Evolutionary conservation across 2,329 filamentous ascomycete species (phyloP), one percentile per base, ranked within the genome.

Genomic region (Monilinia fructigena): DNA sequence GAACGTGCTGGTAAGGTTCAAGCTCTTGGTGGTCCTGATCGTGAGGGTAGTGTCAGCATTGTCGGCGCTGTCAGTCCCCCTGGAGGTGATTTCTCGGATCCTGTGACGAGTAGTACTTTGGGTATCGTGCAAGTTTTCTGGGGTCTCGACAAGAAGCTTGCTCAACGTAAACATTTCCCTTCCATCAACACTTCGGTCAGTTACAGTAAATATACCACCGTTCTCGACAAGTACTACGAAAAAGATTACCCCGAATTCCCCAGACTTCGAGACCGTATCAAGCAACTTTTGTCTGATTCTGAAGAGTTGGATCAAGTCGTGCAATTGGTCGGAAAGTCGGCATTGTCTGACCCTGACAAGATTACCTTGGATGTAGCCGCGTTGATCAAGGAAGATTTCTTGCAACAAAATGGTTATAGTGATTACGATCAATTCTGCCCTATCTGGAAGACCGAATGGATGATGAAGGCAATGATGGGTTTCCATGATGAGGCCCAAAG

Each of bases 381-480:
- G 23, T 82, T 99, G 73, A 82, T 99, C 80, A 99, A 99, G 86
- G 95, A 99, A 77, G 95, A 99, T 78, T 99, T 99, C 82, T 79
- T 99, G 77, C 95, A 99, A 81, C 95, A 99, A 80, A 99, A 99
- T 82, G 95, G 95, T 70, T 99, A 99, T 86, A 95, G 91, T 72
- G 92, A 98, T 80, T 98, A 99, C 78, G 95, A 99, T 77, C 93
- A 98, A 82, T 99, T 96, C 87, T 99, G 95, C 77, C 95, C 95
- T 60, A 86, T 99, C 76, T 99, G 95, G 95, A 99, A 99, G 89
- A 99, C 95, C 0, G 91, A 96, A 79, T 99, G 95, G 89, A 98
- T 99, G 95, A 99, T 99, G 95, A 97, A 96, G 86, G 90, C 92
- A 71, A 98, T 99, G 88, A 91, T 99, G 84, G 91, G 89, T 67